These are phyloP conservation scores for Tardiomyces depauwii DNA, from an alignment of 1,139 yeast species.

Conservation along the genomic window DNA sequence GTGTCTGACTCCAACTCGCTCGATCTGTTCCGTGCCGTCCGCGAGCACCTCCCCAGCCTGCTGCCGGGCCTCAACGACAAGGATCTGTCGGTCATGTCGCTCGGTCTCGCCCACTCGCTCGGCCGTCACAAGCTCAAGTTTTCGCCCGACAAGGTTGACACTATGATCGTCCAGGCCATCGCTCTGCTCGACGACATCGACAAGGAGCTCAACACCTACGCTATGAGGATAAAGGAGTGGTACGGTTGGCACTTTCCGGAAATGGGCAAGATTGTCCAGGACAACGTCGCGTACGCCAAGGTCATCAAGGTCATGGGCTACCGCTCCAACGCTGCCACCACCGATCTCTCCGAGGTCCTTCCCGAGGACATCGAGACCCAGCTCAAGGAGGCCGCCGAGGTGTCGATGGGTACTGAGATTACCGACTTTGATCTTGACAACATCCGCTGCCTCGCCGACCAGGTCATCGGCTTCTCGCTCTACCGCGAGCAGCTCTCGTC, in stretches of 20 bases:
- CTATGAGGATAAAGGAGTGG: slow-evolving; percentile 98
- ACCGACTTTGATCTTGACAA: slow-evolving; percentile 79
- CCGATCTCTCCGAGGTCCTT: slow-evolving; percentile 81
- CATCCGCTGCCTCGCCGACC: slow-evolving; percentile 82
- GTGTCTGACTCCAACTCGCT: slow-evolving; percentile 91
- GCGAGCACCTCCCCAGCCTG: slow-evolving; percentile 86
- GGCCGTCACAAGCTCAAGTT: slow-evolving; percentile 97
- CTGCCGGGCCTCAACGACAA: slow-evolving; percentile 86
- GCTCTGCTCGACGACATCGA: slow-evolving; percentile 94
- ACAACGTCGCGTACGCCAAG: slow-evolving; percentile 59
- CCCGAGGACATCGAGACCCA: slow-evolving; percentile 46
- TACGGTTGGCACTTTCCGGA: slow-evolving; percentile 99
- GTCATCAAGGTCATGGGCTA: slow-evolving; percentile 90
- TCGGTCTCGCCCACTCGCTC: slow-evolving; percentile 90
- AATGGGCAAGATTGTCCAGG: slow-evolving; percentile 92
- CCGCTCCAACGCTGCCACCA: slow-evolving; percentile 79
- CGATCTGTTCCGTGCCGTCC: slow-evolving; percentile 90
- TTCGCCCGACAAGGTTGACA: slow-evolving; percentile 95
- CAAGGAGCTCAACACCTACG: slow-evolving; percentile 92
- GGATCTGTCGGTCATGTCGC: slow-evolving; percentile 85
- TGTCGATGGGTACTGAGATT: slow-evolving; percentile 97
- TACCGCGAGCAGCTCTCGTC: slow-evolving; percentile 89
- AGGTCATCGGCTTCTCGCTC: slow-evolving; percentile 88
- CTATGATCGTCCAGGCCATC: slow-evolving; percentile 98
- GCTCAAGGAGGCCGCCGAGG: slow-evolving; percentile 82